A percentile compares a stretch with the other conserved stretches of the same genome.
Evolutionary conservation across 805 yeast species (phyloP).

Genomic region (Kluyveromyces starmeri): DNA sequence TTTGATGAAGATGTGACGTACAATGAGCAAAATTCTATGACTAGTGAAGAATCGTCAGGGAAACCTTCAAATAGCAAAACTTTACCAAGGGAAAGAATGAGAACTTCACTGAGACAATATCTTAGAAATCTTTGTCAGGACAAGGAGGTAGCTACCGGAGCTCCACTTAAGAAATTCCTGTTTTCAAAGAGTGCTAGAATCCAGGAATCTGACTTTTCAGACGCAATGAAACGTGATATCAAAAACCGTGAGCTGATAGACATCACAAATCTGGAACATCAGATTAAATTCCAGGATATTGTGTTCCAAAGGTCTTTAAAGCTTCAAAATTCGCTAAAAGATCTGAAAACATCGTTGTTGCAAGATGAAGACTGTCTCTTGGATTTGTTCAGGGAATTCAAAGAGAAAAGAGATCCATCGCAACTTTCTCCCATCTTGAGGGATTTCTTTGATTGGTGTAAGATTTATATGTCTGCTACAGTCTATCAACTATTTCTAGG

Average conservation of each 20-base stretch:
- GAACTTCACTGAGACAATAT: constrained; percentile 73
- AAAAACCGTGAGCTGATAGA: constrained; percentile 54
- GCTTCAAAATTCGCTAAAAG: constrained; percentile 48
- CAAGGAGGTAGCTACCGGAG: constrained; percentile 46
- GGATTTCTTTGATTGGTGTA: constrained; percentile 72
- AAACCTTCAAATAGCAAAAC: constrained; percentile 11
- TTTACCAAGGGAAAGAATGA: constrained; percentile 63
- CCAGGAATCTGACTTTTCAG: constrained; percentile 31
- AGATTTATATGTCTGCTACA: constrained; percentile 77
- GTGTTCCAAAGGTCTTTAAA: constrained; percentile 49
- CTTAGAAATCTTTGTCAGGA: constrained; percentile 44
- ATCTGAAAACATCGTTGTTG: constrained; percentile 47
- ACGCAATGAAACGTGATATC: constrained; percentile 45
- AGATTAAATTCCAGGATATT: constrained; percentile 62
- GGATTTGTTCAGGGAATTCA: constrained; percentile 58
- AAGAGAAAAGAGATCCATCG: constrained; percentile 39
- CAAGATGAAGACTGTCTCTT: constrained; percentile 46
- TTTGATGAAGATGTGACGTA: neutral
- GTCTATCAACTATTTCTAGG: constrained; percentile 74
- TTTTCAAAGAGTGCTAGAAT: constrained; percentile 11
- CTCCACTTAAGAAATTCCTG: constrained; percentile 46
- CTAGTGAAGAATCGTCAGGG: neutral
- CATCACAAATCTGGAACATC: constrained; percentile 47
- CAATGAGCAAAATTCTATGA: neutral
- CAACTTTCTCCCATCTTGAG: constrained; percentile 59